Evolutionary conservation across 495 filamentous ascomycete genomes (phyloP), one percentile per base, ranked within the genome.

Genomic region (Aspergillus mulundensis): DNA sequence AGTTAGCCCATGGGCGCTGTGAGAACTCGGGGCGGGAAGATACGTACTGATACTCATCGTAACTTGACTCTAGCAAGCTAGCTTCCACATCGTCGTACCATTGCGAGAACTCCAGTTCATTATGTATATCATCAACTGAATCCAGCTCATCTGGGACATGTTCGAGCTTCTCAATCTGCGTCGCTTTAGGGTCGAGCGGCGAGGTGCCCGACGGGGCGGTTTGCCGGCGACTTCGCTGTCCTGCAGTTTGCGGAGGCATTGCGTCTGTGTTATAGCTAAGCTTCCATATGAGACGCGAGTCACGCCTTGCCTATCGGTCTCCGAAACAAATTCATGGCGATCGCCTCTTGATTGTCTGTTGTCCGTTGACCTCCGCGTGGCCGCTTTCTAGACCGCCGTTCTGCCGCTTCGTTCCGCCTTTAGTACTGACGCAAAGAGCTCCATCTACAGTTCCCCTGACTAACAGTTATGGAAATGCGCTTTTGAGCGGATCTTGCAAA

Each of bases 21-120:
- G 28, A 42, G 6, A 20, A 42, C n/a, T n/a, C n/a, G n/a, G n/a
- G n/a, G n/a, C 18, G 38, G 28, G 25, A 18, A 15, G 28, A 42
- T 43, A 63, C 82, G 62, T 81, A 95, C 89, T 86, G 77, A 69
- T 95, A 96, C 65, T 94, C 85, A 54, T 88, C 86, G 62, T 91
- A 87, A 72, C 88, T 93, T 44, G 89, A 82, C 60, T 90, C 83
- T 50, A 93, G 74, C 61, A 97, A 70, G 52, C 81, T 81, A 24
- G 79, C 77, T 64, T 85, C 84, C 52, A 89, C 67, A 7, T 71
- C 76, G 60, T 83, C 75, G 62, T 88, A 85, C 79, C 82, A 84
- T 41, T 77, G 63, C 8, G 72, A 75, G 62, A 89, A 88, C 18
- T 85, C 79, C 7, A 87, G 70, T 50, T 90, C 80, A 58, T 74